phyloP scores from a whole-genome alignment of 176 grass and related monocot genomes.

The Zea luxurians region DNA sequence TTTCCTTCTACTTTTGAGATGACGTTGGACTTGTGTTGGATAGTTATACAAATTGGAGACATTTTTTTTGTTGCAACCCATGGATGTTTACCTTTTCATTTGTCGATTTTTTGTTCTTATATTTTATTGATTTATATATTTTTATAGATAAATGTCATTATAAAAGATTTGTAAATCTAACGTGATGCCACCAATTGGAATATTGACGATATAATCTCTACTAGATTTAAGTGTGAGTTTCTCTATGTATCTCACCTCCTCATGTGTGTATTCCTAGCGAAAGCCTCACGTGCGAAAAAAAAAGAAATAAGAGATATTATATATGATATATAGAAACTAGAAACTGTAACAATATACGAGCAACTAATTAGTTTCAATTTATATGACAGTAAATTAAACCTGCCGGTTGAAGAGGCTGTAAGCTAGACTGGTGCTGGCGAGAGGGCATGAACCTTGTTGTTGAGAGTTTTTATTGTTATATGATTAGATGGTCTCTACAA shows the following conservation, averaged over 20 bases:
- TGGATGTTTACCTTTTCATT: background rate
- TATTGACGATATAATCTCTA: no score
- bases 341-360: no score
- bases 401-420: background rate
- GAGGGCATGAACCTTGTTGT: background rate
- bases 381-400: background rate
- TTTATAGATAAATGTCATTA: background rate
- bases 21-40: background rate
- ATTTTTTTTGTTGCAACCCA: background rate
- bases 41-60: background rate
- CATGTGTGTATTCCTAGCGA: no score
- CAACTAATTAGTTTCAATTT: no score
- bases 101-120: background rate
- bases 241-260: no score
- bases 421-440: background rate
- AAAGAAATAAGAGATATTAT: no score
- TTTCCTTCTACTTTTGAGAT: background rate
- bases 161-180: background rate
- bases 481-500: background rate
- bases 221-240: no score
- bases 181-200: background rate
- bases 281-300: no score
- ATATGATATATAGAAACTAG: no score
- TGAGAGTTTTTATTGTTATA: background rate
- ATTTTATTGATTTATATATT: background rate